A percentile compares a stretch with the other conserved stretches of the same genome.
phyloP scores from a whole-genome alignment of 2,329 filamentous ascomycete genomes.

The Xylaria sp. region DNA sequence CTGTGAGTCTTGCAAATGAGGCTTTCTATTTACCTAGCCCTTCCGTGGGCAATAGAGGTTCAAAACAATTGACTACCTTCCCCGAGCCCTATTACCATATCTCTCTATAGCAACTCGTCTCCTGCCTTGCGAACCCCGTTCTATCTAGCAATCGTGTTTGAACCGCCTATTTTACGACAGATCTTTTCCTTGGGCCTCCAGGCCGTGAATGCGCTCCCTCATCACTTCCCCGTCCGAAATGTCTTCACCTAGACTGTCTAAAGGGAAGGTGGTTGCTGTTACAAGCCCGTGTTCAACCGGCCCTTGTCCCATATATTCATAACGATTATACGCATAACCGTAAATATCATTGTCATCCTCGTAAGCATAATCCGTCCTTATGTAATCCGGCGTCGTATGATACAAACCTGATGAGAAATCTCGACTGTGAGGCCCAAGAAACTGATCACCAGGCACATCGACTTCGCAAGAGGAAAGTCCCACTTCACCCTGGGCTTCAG shows the following conservation, averaged over 20 bases:
- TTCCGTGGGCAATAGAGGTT: neutral
- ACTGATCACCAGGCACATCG: neutral
- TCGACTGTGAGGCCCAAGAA: neutral
- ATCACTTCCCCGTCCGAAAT: neutral
- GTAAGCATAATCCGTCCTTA: constrained; percentile 8
- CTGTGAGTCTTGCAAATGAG: neutral
- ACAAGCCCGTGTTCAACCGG: neutral
- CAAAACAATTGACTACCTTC: neutral
- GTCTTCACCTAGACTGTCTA: neutral
- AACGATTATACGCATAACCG: neutral
- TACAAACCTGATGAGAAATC: neutral
- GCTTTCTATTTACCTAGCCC: neutral
- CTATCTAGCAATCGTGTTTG: neutral
- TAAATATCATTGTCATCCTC: constrained; percentile 11
- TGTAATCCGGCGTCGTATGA: neutral
- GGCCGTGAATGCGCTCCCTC: neutral
- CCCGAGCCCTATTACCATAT: too few relatives aligned
- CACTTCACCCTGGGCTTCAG: neutral
- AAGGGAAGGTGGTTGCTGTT: neutral
- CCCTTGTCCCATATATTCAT: neutral
- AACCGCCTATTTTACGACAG: neutral
- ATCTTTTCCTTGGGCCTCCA: neutral
- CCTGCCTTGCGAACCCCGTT: neutral
- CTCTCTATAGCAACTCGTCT: neutral
- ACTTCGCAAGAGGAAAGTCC: neutral